Base-by-base conservation (phyloP, 257 asterid species). In the Nyctanthes arbortristis region DNA sequence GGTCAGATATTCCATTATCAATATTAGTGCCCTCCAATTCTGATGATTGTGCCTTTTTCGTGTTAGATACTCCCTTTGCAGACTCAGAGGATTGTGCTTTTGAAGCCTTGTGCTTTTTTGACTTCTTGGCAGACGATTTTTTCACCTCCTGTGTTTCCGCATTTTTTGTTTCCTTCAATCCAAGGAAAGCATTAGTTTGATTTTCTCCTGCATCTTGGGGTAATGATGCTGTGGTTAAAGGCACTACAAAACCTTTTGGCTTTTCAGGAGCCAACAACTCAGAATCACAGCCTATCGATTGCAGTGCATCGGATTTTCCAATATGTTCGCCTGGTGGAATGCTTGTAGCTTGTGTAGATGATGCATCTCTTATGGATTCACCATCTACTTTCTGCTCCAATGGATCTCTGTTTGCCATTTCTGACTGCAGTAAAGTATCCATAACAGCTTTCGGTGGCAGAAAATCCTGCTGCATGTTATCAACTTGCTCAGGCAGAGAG, bases 91-190 rank as follows among this genome's bases (percentile, higher is more conserved):
- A 70, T 77, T 66, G 81, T 47, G 72, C 79, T 84, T 93, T 93
- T 2, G 85, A 71, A 40, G 93, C 62, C 88, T 88, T 94, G 73
- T 93, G 97, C 81, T 86, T 94, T 73, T 74, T 92, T 3, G 98
- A 86, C 77, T 80, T 94, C 91, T 94, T 94, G 72, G 90, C 97
- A 11, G 88, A 75, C 4, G 81, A 57, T 73, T 89, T 94, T 75
- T 79, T 94, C 0, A 66, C 83, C 70, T 81, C 94, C 31, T 72
- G 77, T 18, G 79, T 66, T 78, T 83, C 92, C 61, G 72, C 76
- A 68, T n/a, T 67, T 79, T 77, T 84, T 35, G 65, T 73, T 81
- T 89, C 93, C 75, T 82, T 84, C 16, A 67, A 83, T 39, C 65
- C 59, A 57, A 81, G 73, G n/a, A 83, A 69, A 63, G 77, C 89